Evolutionary conservation across 192 early-diverging fungal genomes (phyloP).

Genomic region (Kappamyces sp.): DNA sequence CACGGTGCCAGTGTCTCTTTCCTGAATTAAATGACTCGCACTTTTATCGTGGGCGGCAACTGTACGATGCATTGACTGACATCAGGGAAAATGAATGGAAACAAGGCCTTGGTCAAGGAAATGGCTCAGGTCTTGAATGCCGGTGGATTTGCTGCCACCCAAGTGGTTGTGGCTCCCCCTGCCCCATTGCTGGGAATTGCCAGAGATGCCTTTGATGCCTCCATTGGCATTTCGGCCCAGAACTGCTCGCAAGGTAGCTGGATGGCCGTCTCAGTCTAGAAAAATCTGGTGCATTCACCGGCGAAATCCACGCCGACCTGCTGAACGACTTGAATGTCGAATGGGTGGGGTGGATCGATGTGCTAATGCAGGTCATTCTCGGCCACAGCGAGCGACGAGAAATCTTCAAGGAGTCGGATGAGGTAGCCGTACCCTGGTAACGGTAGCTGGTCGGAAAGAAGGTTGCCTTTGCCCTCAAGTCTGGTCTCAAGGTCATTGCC

Average conservation of each 20-base stretch:
- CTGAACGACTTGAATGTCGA: slow-evolving; percentile 91
- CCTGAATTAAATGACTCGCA: not conserved
- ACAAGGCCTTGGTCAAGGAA: slow-evolving; percentile 61
- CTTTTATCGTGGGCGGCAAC: slow-evolving; percentile 45
- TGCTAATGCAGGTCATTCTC: slow-evolving; percentile 49
- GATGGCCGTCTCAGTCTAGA: slow-evolving; percentile 55
- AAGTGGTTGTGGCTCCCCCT: slow-evolving; percentile 97
- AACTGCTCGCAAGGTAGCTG: slow-evolving; percentile 46
- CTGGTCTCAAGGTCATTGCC: slow-evolving; percentile 88
- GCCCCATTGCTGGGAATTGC: slow-evolving; percentile 82
- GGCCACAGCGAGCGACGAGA: slow-evolving; percentile 99
- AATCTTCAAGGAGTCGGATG: slow-evolving; percentile 82
- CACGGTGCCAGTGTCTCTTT: too few species aligned
- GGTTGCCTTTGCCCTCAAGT: slow-evolving; percentile 76
- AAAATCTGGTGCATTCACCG: slow-evolving; percentile 90
- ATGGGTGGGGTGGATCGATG: slow-evolving; percentile 56
- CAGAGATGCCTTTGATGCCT: slow-evolving; percentile 50
- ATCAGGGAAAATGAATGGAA: slow-evolving; percentile 94
- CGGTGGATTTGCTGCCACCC: slow-evolving; percentile 7
- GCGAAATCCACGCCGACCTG: slow-evolving; percentile 92
- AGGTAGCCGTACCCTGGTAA: slow-evolving; percentile 37
- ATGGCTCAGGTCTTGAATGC: slow-evolving; percentile 74
- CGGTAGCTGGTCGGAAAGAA: slow-evolving; percentile 76
- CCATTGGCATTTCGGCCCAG: slow-evolving; percentile 90
- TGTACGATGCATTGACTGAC: slow-evolving; percentile 19